Evolutionary conservation across 2,329 filamentous ascomycete species (phyloP).

Genomic region (Botrytis paeoniae): DNA sequence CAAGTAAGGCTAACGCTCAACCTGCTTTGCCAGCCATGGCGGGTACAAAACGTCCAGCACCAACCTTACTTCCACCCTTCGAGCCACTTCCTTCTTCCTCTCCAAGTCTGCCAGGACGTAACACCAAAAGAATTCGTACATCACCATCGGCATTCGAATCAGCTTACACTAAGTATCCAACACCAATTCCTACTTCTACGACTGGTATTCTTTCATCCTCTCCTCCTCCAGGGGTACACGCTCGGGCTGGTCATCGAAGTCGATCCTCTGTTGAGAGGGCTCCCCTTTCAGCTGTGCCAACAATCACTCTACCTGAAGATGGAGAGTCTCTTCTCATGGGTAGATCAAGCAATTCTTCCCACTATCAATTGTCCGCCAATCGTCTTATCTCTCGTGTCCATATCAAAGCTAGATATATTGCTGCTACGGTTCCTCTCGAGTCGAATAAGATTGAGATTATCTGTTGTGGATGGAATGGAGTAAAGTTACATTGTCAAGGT

Average conservation of each 20-base stretch:
- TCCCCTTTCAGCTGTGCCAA: constrained; percentile 80
- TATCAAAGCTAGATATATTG: constrained; percentile 80
- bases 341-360: constrained; percentile 89
- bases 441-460: constrained; percentile 80
- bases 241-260: constrained; percentile 55
- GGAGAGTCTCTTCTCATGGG: constrained; percentile 85
- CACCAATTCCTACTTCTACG: constrained; percentile 88
- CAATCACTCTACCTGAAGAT: constrained; percentile 74
- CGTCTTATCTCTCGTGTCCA: constrained; percentile 91
- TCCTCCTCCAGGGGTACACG: constrained; percentile 62
- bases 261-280: constrained; percentile 66
- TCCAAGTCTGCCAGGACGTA: constrained; percentile 64
- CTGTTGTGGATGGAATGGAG: constrained; percentile 93
- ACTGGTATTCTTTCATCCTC: constrained; percentile 89
- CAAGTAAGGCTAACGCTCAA: constrained; percentile 36
- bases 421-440: constrained; percentile 63
- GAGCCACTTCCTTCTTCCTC: constrained; percentile 79
- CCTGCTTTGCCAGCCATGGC: constrained; percentile 36
- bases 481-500: constrained; percentile 88
- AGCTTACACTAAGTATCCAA: constrained; percentile 68
- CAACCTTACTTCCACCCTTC: constrained; percentile 73
- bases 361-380: constrained; percentile 90
- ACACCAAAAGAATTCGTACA: constrained; percentile 62
- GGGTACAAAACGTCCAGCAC: constrained; percentile 59
- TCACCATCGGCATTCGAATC: constrained; percentile 41